Evolutionary conservation across 306 rosid genomes (phyloP), one percentile per base, ranked within the genome.

Genomic region (Lablab purpureus): DNA sequence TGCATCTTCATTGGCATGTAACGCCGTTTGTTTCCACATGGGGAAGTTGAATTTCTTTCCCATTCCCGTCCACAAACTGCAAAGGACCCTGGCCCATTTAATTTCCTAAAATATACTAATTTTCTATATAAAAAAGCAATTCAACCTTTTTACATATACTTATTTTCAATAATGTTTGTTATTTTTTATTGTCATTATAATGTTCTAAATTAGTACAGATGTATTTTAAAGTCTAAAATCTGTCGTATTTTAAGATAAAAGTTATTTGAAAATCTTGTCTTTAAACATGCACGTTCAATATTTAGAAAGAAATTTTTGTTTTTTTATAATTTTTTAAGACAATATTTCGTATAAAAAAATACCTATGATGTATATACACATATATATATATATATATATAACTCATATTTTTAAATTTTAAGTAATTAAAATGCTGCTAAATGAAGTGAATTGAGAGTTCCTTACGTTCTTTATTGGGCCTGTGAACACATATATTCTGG

Each of bases 51-150:
- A 79, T 81, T 73, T 83, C 80, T 56, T 75, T 56, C 65, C 1
- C 46, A 79, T 70, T 90, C 93, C 81, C 73, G 25, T 84, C 91
- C 92, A 87, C 89, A 86, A 67, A 30, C 90, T 82, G 28, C 84
- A 78, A 23, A 64, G 37, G 52, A 56, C 7, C 59, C 64, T 55
- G 70, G 59, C 36, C 60, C 76, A 28, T 68, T 78, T 1, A 28
- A 19, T 18, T 55, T 54, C 36, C 36, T 54, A 36, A 34, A 34
- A 3, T 56, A 28, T 17, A 49, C 12, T 18, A 14, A 3, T 47
- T 51, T 18, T 7, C 12, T 51, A 17, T 2, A 50, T 5, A 5
- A 8, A 50, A 4, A 8, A 50, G 6, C n/a, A 49, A 49, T 47
- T 47, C 14, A 4, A 49, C 15, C 11, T 14, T 3, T 47, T 0